Evolutionary conservation across 805 yeast species (phyloP).

Genomic region (Metschnikowia orientalis): DNA sequence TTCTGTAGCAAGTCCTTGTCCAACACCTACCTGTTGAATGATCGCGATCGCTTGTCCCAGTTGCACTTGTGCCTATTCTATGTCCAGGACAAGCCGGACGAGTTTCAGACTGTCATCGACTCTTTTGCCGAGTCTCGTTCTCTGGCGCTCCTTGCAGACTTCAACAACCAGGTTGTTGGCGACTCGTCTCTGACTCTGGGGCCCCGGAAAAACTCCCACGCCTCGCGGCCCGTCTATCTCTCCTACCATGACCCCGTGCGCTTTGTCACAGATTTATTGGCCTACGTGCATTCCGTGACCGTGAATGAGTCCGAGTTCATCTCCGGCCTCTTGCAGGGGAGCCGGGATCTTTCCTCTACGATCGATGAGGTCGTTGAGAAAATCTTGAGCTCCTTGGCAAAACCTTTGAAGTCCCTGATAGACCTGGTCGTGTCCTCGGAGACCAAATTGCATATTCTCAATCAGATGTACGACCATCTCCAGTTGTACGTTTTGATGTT

Average conservation of each 20-base stretch:
- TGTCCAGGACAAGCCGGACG: constrained; percentile 38
- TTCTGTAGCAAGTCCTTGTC: constrained; percentile 32
- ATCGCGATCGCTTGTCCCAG: constrained; percentile 21
- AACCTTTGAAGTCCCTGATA: constrained; percentile 57
- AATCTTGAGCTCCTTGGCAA: constrained; percentile 51
- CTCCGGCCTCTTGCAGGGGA: constrained; percentile 47
- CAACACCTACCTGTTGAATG: constrained; percentile 27
- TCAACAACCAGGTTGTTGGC: constrained; percentile 51
- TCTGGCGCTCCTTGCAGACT: constrained; percentile 59
- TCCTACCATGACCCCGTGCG: constrained; percentile 78
- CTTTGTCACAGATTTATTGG: constrained; percentile 81
- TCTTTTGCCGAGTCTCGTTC: constrained; percentile 70
- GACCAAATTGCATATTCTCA: constrained; percentile 48
- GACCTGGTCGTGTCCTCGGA: constrained; percentile 70
- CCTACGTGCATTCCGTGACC: constrained; percentile 78
- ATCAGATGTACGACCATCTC: constrained; percentile 58
- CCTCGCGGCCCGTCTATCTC: constrained; percentile 49
- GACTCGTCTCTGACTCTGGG: constrained; percentile 14
- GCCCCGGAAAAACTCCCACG: constrained; percentile 9
- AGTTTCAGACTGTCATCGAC: constrained; percentile 55
- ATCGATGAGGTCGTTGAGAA: constrained; percentile 40
- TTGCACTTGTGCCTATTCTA: constrained; percentile 31
- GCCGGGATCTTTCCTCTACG: constrained; percentile 26
- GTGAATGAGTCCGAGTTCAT: constrained; percentile 84
- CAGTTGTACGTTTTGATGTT: constrained; percentile 71